Conservation (phyloP, 2,329 filamentous ascomycete species). For the Penicillium sp. region DNA sequence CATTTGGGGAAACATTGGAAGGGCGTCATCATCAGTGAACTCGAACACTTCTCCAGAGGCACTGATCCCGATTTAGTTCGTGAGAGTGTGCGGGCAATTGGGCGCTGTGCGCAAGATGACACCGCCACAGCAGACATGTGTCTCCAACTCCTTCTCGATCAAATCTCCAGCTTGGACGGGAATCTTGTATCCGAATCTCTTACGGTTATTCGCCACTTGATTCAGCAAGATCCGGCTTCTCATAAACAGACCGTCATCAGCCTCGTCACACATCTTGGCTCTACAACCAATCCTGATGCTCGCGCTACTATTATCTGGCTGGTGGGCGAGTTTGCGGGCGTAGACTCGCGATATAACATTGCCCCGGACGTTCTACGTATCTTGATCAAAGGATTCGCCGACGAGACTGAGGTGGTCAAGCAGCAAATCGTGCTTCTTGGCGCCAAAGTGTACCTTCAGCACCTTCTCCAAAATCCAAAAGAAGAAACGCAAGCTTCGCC, state of each 20-base stretch:
- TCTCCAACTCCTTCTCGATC: conserved; percentile 71
- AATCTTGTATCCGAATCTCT: conserved; percentile 85
- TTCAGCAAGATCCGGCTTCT: conserved; percentile 77
- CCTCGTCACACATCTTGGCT: conserved; percentile 84
- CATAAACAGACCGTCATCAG: conserved; percentile 82
- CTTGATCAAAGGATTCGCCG: conserved; percentile 73
- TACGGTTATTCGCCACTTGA: conserved; percentile 90
- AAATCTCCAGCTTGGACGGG: conserved; percentile 82
- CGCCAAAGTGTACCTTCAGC: conserved; percentile 93
- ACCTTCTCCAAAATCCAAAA: conserved; percentile 55
- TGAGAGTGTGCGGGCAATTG: conserved; percentile 87
- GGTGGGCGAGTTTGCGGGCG: conserved; percentile 84
- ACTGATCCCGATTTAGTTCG: conserved; percentile 71
- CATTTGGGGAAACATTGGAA: conserved; percentile 69
- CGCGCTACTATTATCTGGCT: conserved; percentile 96
- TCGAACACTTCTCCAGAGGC: conserved; percentile 83
- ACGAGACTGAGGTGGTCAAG: conserved; percentile 79
- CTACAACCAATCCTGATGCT: conserved; percentile 77
- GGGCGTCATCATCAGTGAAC: conserved; percentile 80
- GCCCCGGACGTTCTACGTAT: conserved; percentile 89
- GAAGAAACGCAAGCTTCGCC: conserved; percentile 13
- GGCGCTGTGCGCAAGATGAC: conserved; percentile 81
- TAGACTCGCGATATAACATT: conserved; percentile 77
- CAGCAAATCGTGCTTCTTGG: conserved; percentile 86
- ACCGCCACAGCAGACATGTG: conserved; percentile 67